These are phyloP conservation scores for Botrytis tulipae DNA, from an alignment of 2,329 filamentous ascomycete genomes.

Conservation along the genomic window DNA sequence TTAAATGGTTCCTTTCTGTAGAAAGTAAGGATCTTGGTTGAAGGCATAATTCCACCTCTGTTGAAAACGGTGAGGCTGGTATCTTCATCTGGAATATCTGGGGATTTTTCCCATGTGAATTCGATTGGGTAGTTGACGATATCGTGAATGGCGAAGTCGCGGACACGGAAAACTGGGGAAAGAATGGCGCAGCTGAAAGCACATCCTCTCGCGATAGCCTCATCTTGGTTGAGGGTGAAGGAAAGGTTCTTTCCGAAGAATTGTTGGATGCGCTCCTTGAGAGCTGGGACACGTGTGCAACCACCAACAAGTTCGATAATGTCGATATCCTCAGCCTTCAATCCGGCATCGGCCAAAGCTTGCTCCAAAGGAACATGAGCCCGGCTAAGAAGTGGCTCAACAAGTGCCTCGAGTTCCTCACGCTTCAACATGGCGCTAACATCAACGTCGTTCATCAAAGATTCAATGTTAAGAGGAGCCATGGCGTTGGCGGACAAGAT, in stretches of 20 bases:
- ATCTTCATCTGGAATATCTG: slow-evolving; percentile 97
- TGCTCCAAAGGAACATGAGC: slow-evolving; percentile 77
- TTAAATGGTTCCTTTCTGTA: slow-evolving; percentile 98
- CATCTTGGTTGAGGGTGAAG: slow-evolving; percentile 97
- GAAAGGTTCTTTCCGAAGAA: slow-evolving; percentile 94
- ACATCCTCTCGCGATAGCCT: slow-evolving; percentile 92
- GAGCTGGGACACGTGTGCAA: slow-evolving; percentile 85
- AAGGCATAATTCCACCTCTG: slow-evolving; percentile 94
- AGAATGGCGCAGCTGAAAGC: slow-evolving; percentile 98
- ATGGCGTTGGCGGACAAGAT: slow-evolving; percentile 92
- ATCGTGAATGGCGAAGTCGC: slow-evolving; percentile 96
- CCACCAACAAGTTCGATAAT: slow-evolving; percentile 90
- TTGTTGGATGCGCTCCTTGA: slow-evolving; percentile 84
- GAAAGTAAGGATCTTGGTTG: slow-evolving; percentile 98
- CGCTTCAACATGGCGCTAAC: slow-evolving; percentile 86
- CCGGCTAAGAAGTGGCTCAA: slow-evolving; percentile 77
- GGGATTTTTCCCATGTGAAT: slow-evolving; percentile 97
- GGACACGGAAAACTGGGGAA: slow-evolving; percentile 95
- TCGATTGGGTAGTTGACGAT: slow-evolving; percentile 98
- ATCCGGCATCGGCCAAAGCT: slow-evolving; percentile 88
- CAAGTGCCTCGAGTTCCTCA: slow-evolving; percentile 88
- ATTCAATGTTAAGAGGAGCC: slow-evolving; percentile 94
- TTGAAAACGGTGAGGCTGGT: slow-evolving; percentile 97
- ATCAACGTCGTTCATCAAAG: slow-evolving; percentile 96
- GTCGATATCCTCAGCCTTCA: slow-evolving; percentile 90